These are phyloP conservation scores for Aureobasidium sp. DNA, from an alignment of 2,329 filamentous ascomycete genomes.

Conservation along the genomic window DNA sequence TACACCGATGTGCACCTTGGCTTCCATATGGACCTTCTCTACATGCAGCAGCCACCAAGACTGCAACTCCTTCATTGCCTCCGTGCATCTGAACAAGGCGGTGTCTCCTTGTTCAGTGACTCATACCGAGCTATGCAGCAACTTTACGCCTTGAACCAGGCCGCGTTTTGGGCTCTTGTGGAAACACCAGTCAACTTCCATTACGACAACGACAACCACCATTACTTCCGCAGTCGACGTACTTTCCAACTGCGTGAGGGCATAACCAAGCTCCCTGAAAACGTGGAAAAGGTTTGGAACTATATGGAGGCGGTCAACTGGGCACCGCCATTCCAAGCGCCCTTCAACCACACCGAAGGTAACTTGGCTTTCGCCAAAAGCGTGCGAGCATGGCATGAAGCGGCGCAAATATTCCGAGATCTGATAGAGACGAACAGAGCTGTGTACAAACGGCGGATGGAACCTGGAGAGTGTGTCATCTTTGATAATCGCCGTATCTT, in stretches of 20 bases:
- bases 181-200: slow-evolving; percentile 37
- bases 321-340: slow-evolving; percentile 29
- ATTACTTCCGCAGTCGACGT: slow-evolving; percentile 20
- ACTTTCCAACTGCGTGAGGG: not conserved
- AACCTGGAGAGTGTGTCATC: slow-evolving; percentile 80
- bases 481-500: slow-evolving; percentile 83
- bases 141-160: slow-evolving; percentile 17
- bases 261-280: not conserved
- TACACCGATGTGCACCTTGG: slow-evolving; percentile 73
- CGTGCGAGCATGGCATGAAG: slow-evolving; percentile 37
- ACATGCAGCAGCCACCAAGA: slow-evolving; percentile 68
- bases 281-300: slow-evolving; percentile 11
- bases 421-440: slow-evolving; percentile 49
- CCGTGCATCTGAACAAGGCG: slow-evolving; percentile 70
- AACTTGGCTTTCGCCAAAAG: not conserved
- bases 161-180: slow-evolving; percentile 13
- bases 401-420: slow-evolving; percentile 47
- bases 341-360: slow-evolving; percentile 15
- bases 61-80: slow-evolving; percentile 87
- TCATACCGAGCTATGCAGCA: slow-evolving; percentile 50
- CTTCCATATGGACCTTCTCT: slow-evolving; percentile 89
- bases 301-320: slow-evolving; percentile 25
- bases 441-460: slow-evolving; percentile 62
- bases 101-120: slow-evolving; percentile 81
- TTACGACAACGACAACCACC: slow-evolving; percentile 40